Conservation (phyloP, 257 asterid genomes). For the Nicotiana undulata region DNA sequence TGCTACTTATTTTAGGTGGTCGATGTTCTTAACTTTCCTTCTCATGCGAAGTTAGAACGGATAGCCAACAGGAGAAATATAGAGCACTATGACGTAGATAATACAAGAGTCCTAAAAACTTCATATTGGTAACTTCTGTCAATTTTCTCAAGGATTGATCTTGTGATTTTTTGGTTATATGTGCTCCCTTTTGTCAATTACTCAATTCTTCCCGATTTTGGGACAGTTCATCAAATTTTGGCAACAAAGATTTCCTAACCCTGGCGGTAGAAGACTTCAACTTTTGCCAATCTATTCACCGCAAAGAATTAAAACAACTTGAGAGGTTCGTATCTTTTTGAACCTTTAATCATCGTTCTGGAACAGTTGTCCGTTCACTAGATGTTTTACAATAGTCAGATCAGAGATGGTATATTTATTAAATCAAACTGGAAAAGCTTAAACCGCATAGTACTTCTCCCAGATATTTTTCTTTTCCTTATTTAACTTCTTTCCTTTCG, state of each 20-base stretch:
- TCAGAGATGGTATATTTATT: neutral
- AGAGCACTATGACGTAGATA: conserved; percentile 46
- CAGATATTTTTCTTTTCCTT: neutral
- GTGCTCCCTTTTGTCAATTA: neutral
- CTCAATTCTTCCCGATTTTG: conserved; percentile 7
- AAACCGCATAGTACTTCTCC: neutral
- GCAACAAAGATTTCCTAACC: conserved; percentile 52
- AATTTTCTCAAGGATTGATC: neutral
- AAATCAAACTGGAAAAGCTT: neutral
- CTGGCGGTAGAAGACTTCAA: conserved; percentile 75
- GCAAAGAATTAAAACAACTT: conserved; percentile 59
- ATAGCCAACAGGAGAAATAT: conserved; percentile 48
- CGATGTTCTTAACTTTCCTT: conserved; percentile 50
- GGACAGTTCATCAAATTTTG: conserved; percentile 58
- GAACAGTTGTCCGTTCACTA: neutral
- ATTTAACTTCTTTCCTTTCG: neutral
- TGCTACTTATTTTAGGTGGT: conserved; percentile 46
- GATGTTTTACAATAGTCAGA: neutral
- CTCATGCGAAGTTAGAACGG: conserved; percentile 53
- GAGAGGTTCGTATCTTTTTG: conserved; percentile 44
- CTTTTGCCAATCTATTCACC: conserved; percentile 54
- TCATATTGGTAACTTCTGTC: conserved; percentile 46
- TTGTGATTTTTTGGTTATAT: neutral
- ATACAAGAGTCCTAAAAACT: conserved; percentile 59
- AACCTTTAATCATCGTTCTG: neutral